phyloP scores from a whole-genome alignment of 805 yeast species.

The Ogataea zsoltii region DNA sequence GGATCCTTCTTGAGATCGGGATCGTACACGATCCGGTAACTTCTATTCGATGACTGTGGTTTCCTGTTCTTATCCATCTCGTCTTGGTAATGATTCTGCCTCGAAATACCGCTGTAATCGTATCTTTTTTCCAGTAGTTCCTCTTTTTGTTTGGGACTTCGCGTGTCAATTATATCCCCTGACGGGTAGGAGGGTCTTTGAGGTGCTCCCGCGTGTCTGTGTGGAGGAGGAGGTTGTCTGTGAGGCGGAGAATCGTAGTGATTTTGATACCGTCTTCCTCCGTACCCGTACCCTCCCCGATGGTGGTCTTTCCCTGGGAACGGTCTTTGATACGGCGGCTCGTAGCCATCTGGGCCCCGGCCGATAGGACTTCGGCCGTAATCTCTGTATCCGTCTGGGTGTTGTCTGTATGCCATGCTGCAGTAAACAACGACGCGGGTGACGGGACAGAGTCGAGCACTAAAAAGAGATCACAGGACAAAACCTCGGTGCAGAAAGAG shows the following conservation, averaged over 20 bases:
- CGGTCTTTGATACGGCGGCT: no score
- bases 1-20: constrained; percentile 46
- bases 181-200: not conserved
- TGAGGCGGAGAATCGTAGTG: not conserved
- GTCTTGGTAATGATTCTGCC: constrained; percentile 23
- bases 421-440: no score
- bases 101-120: constrained; percentile 15
- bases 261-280: no score
- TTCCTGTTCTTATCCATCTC: constrained; percentile 1
- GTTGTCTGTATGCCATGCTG: no score
- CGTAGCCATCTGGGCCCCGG: not conserved
- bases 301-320: no score
- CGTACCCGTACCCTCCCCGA: no score
- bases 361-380: not conserved
- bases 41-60: constrained; percentile 4
- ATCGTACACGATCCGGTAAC: constrained; percentile 48
- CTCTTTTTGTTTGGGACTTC: not conserved
- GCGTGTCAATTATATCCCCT: constrained; percentile 5
- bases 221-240: not conserved
- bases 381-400: constrained; percentile 4
- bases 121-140: constrained; percentile 15
- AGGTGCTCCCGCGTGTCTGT: no score
- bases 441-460: no score
- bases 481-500: no score
- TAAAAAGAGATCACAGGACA: no score